Evolutionary conservation across 345 rosid species (phyloP).

Genomic region (Arabidopsis arenosa): DNA sequence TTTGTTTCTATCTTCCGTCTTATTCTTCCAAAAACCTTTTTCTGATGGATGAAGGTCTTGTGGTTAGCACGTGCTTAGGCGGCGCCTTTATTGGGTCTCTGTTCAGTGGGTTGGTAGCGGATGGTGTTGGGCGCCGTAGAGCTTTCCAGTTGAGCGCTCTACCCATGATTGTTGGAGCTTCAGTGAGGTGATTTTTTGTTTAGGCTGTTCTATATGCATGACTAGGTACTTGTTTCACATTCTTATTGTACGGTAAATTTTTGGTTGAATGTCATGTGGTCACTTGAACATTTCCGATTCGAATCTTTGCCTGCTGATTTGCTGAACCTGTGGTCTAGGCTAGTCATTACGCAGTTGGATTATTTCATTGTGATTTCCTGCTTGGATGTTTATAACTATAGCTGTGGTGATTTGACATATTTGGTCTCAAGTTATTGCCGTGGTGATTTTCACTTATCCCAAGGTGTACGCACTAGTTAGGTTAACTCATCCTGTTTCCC

Average conservation of each 20-base stretch:
- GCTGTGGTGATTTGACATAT: constrained; percentile 9
- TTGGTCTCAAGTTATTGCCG: constrained; percentile 20
- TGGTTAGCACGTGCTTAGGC: constrained; percentile 90
- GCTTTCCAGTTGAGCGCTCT: constrained; percentile 90
- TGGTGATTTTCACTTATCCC: constrained; percentile 4
- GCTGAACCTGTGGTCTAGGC: background rate
- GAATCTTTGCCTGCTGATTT: constrained; percentile 13
- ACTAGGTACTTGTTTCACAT: constrained; percentile 16
- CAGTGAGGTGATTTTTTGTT: constrained; percentile 64
- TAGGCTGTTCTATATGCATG: constrained; percentile 15
- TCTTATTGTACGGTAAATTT: background rate
- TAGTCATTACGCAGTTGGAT: constrained; percentile 24
- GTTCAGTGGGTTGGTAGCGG: constrained; percentile 88
- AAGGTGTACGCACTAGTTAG: constrained; percentile 14
- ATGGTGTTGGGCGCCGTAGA: constrained; percentile 91
- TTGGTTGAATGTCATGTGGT: constrained; percentile 17
- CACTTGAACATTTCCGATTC: constrained; percentile 15
- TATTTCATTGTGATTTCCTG: background rate
- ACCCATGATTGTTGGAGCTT: constrained; percentile 87
- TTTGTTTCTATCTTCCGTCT: constrained; percentile 20
- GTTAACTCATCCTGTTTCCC: constrained; percentile 4
- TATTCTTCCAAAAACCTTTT: constrained; percentile 32
- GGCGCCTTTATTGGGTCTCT: constrained; percentile 91
- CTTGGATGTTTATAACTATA: constrained; percentile 6
- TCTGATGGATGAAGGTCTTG: constrained; percentile 74